Evolutionary conservation across 495 filamentous ascomycete genomes (phyloP).

Genomic region (Coniosporium apollinis): DNA sequence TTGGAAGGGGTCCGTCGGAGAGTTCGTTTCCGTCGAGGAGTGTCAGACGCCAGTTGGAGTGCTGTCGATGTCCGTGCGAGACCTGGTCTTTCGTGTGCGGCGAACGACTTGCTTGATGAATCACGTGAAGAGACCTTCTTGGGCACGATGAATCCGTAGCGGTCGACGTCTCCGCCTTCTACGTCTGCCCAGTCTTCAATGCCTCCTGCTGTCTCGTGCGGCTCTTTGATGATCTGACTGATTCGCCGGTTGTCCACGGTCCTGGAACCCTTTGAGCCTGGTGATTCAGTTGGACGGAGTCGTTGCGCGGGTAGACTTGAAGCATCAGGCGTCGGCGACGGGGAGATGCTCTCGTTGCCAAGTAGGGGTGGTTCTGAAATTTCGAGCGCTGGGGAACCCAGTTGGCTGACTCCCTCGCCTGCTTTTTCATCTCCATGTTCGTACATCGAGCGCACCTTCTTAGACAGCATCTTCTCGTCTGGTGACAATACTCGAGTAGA

Average conservation of each 20-base stretch:
- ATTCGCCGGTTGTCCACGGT: constrained; percentile 5
- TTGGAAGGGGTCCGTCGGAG: constrained; percentile 34
- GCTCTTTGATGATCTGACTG: constrained; percentile 29
- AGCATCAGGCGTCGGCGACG: constrained; percentile 2
- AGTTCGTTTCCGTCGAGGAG: constrained; percentile 39
- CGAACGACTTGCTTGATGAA: constrained; percentile 4
- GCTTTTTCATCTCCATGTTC: constrained; percentile 48
- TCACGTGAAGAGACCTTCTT: constrained; percentile 17
- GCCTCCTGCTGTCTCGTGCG: constrained; percentile 57
- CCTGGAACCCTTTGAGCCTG: not conserved
- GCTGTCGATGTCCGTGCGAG: constrained; percentile 51
- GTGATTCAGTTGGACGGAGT: too few relatives aligned
- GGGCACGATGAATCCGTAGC: constrained; percentile 80
- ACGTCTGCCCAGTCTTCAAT: constrained; percentile 94
- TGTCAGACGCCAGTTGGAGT: constrained; percentile 44
- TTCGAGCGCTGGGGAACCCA: not conserved
- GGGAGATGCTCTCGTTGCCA: not conserved
- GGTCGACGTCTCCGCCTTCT: constrained; percentile 69
- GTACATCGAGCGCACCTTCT: constrained; percentile 85
- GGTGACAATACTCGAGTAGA: constrained; percentile 40
- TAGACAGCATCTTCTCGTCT: constrained; percentile 71
- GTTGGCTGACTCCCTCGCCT: constrained; percentile 26
- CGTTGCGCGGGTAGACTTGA: constrained; percentile 5
- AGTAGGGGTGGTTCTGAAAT: not conserved
- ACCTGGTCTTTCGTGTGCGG: constrained; percentile 27